These are phyloP conservation scores for Globisporangium solare DNA, from an alignment of 352 stramenopile species.

Conservation along the genomic window DNA sequence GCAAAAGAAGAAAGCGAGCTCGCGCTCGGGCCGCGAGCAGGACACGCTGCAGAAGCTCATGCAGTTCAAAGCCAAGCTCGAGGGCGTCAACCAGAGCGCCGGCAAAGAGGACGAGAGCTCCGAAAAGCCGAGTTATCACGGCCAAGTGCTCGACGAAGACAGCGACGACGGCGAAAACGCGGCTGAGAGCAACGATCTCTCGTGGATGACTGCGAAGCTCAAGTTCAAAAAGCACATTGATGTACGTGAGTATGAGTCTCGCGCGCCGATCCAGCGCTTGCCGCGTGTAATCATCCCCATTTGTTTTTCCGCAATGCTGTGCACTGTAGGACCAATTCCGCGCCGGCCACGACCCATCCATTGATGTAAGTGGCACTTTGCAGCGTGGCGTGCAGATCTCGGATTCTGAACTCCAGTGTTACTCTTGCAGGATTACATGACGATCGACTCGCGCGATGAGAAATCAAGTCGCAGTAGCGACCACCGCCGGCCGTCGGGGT, in stretches of 20 bases:
- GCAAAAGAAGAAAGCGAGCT: conserved; percentile 53
- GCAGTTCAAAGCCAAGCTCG: conserved; percentile 53
- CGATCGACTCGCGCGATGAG: conserved; percentile 50
- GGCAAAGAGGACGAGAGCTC: conserved; percentile 12
- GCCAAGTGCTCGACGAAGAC: conserved; percentile 58
- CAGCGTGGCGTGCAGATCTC: no score
- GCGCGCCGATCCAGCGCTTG: no score
- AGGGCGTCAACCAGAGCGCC: conserved; percentile 31
- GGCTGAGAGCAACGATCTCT: conserved; percentile 36
- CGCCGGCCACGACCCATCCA: conserved; percentile 38
- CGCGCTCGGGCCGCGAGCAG: conserved; percentile 45
- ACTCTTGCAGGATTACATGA: conserved; percentile 55
- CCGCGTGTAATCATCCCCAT: no score
- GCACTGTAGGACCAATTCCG: conserved; percentile 66
- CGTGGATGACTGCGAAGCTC: conserved; percentile 85
- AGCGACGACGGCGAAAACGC: conserved; percentile 27
- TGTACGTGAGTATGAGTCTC: conserved; percentile 23
- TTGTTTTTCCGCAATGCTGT: not conserved
- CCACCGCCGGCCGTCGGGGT: not conserved
- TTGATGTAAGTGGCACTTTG: conserved; percentile 33
- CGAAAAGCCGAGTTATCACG: conserved; percentile 35
- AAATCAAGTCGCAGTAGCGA: not conserved
- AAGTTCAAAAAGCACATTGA: conserved; percentile 90
- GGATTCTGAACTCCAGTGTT: not conserved
- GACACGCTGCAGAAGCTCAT: conserved; percentile 69